A percentile compares a stretch with the other conserved stretches of the same genome.
Conservation (phyloP, 331 rosid species). For the Cydonia oblonga region DNA sequence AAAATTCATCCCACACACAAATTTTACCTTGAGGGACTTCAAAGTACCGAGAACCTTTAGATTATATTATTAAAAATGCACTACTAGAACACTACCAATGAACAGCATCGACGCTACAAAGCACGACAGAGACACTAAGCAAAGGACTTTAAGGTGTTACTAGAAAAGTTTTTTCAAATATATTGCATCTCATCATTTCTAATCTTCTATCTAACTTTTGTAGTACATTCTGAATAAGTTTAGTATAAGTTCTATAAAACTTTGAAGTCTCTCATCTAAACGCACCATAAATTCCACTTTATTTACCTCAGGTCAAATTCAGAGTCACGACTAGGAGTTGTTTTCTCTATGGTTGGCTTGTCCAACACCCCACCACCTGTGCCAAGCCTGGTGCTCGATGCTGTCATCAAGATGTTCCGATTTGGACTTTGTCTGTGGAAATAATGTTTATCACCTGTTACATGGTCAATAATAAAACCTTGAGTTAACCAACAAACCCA, state of each 20-base stretch:
- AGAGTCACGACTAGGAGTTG: constrained; percentile 63
- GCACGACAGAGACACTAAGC: background rate
- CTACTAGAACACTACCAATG: background rate
- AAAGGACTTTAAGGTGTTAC: background rate
- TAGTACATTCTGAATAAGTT: background rate
- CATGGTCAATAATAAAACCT: background rate
- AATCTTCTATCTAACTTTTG: background rate
- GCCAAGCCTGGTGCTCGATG: constrained; percentile 35
- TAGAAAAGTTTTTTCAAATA: background rate
- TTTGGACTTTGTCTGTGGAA: constrained; percentile 31
- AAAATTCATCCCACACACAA: background rate
- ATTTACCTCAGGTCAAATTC: constrained; percentile 60
- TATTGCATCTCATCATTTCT: background rate
- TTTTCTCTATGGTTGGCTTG: constrained; percentile 66
- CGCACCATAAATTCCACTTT: background rate
- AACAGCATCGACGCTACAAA: too few relatives aligned
- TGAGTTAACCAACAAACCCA: background rate
- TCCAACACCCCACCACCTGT: constrained; percentile 74
- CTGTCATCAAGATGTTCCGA: constrained; percentile 29
- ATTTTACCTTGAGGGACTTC: background rate
- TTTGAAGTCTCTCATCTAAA: background rate
- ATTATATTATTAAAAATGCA: background rate
- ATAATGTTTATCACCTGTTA: constrained; percentile 40
- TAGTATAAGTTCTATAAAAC: background rate
- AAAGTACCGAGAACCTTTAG: background rate